Base-by-base conservation (phyloP, 2,329 filamentous ascomycete species). In the Plenodomus lindquistii region DNA sequence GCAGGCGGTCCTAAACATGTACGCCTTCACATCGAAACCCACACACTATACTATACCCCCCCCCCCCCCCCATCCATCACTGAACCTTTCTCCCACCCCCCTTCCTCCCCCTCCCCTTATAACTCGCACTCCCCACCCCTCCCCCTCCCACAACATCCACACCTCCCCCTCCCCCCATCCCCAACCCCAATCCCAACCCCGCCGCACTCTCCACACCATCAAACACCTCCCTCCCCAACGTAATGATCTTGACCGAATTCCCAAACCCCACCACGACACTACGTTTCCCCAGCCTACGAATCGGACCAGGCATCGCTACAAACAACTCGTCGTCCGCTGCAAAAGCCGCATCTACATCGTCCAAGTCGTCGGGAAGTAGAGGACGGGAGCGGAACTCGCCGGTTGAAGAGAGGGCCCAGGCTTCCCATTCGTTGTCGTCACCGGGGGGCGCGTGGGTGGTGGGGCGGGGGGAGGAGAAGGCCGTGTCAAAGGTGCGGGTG, bases 181-280 rank as follows among this genome's bases (percentile, higher is more conserved):
- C 56, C 29, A 57, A 37, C 11, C 27, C 27, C n/a, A n/a, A n/a
- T 7, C 27, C 27, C 5, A 6, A 38, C 17, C 48, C 53, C 13
- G 55, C 54, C 5, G 50, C 31, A 3, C 34, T 49, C 11, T 46
- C 38, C 35, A 52, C 27, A 11, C 56, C 60, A 39, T 85, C 83
- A 59, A 87, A 88, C 24, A 81, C 76, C 63, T 88, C 86, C 54
- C 83, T 80, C 5, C 86, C 87, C 5, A 87, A 75, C 2, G 82
- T 83, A 46, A 91, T 79, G 42, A 91, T 74, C 71, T 91, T 91
- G 61, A 91, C 78, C 1, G 83, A 78, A 57, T 91, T 88, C 11
- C 88, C 89, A 50, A 91, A 84, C 0, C 81, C 86, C 22, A 92
- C 80, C 0, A 84, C 88, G 2, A 89, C 78, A 42, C 85, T 87